Base-by-base conservation (phyloP, 371 early-diverging fungal species). In the Dichotomocladium elegans region DNA sequence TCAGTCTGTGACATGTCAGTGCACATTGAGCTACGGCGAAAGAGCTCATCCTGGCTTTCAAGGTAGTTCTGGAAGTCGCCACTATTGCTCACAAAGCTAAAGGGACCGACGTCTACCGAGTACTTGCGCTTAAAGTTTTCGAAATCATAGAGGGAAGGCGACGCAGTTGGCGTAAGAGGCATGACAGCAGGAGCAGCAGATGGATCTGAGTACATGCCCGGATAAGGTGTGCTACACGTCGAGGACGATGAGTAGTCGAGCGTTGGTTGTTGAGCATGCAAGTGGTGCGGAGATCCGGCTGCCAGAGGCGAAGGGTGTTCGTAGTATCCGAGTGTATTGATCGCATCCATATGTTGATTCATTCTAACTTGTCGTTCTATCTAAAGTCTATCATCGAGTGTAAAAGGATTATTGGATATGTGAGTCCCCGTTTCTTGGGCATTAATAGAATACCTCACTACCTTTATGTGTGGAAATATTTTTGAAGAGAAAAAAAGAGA, bases 91-190 rank as follows among this genome's bases (percentile, higher is more conserved):
- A 63, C 66, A 48, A 67, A 72, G 31, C 72, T 59, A 58, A 76
- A 72, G 11, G 76, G 72, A 22, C 72, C 72, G 10, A 72, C 66
- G 53, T 76, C 76, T 27, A 76, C 67, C 22, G 76, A 76, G 47
- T 63, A 72, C 50, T 72, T 76, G 11, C 76, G 37, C n/a, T 15
- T 47, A 22, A 47, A 29, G 5, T 47, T 64, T 60, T 66, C 44
- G 19, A 33, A 22, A 9, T 57, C 58, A 14, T 55, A 42, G 43
- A 63, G 10, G 17, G 63, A 56, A n/a, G 62, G 63, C 21, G 63
- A 62, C 17, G 54, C 57, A n/a, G 53, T 50, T 3, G 63, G 63
- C 14, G 63, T 63, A 41, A 63, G 44, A 15, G 63, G 63, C 14
- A 59, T 26, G 14, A 34, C 34, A 34, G n/a, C 34, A 33, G n/a